phyloP scores from a whole-genome alignment of 192 early-diverging fungal species.

The Dispira simplex region DNA sequence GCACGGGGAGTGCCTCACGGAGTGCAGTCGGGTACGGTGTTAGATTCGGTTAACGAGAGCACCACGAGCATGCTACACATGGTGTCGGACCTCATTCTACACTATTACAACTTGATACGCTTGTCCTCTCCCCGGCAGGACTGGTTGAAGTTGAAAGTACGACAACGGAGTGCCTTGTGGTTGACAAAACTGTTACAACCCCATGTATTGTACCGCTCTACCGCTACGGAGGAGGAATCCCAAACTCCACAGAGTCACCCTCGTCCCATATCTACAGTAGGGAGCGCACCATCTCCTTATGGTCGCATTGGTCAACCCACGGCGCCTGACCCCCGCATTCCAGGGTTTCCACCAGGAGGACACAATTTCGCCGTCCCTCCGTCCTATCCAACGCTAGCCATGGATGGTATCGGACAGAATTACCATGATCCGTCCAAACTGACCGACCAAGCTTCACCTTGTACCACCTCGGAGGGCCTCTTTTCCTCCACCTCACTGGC shows the following conservation, averaged over 20 bases:
- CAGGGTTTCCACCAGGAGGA: neutral
- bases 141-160: neutral
- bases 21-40: slow-evolving; percentile 24
- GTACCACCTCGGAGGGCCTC: neutral
- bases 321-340: neutral
- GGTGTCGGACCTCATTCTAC: slow-evolving; percentile 40
- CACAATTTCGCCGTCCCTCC: neutral
- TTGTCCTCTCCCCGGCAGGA: slow-evolving; percentile 11
- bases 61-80: slow-evolving; percentile 55
- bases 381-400: neutral
- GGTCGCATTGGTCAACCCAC: neutral
- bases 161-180: slow-evolving; percentile 5
- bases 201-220: neutral
- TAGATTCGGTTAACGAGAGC: slow-evolving; percentile 49
- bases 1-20: slow-evolving; percentile 43
- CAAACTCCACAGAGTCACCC: neutral
- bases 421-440: neutral
- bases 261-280: neutral
- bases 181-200: slow-evolving; percentile 5
- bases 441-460: neutral
- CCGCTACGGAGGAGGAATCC: neutral
- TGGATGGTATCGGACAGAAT: neutral
- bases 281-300: neutral
- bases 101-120: slow-evolving; percentile 33
- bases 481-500: slow-evolving; percentile 2